Evolutionary conservation across 768 basidiomycete genomes (phyloP).

Genomic region (Mycena kentingensis): DNA sequence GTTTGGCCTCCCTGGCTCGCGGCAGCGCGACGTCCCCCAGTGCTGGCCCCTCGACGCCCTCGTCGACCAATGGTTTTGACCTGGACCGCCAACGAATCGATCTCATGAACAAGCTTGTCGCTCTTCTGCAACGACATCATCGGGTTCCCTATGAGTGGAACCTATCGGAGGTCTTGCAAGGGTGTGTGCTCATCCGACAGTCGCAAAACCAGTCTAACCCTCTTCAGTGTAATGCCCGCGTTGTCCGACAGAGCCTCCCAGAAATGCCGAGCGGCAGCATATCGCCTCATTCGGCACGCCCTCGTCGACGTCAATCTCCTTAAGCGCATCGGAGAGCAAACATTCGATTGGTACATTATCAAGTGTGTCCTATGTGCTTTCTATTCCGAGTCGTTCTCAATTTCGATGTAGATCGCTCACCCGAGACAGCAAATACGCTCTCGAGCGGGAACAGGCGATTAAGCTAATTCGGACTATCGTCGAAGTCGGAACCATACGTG

Average conservation of each 20-base stretch:
- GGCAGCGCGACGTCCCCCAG: constrained; percentile 37
- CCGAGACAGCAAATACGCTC: constrained; percentile 78
- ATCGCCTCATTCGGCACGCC: constrained; percentile 78
- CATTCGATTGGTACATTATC: constrained; percentile 89
- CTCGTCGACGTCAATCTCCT: constrained; percentile 76
- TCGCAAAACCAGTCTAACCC: constrained; percentile 13
- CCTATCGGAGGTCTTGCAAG: constrained; percentile 67
- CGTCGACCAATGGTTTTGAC: constrained; percentile 41
- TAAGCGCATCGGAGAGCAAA: constrained; percentile 57
- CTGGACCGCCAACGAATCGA: constrained; percentile 60
- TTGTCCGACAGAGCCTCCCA: constrained; percentile 76
- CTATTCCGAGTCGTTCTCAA: constrained; percentile 14
- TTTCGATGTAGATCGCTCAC: constrained; percentile 64
- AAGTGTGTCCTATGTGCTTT: constrained; percentile 54
- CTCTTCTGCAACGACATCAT: constrained; percentile 66
- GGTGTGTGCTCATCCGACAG: constrained; percentile 51
- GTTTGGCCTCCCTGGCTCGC: constrained; percentile 50
- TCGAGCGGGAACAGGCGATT: constrained; percentile 91
- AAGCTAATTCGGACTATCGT: constrained; percentile 85
- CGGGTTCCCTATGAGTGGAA: constrained; percentile 78
- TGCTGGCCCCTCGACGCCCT: constrained; percentile 37
- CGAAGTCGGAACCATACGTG: constrained; percentile 67
- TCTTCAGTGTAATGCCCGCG: constrained; percentile 68
- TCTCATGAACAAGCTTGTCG: constrained; percentile 63
- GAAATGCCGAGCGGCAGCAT: constrained; percentile 77